Evolutionary conservation across 2,329 filamentous ascomycete genomes (phyloP).

Genomic region (Curvularia verruculosa): DNA sequence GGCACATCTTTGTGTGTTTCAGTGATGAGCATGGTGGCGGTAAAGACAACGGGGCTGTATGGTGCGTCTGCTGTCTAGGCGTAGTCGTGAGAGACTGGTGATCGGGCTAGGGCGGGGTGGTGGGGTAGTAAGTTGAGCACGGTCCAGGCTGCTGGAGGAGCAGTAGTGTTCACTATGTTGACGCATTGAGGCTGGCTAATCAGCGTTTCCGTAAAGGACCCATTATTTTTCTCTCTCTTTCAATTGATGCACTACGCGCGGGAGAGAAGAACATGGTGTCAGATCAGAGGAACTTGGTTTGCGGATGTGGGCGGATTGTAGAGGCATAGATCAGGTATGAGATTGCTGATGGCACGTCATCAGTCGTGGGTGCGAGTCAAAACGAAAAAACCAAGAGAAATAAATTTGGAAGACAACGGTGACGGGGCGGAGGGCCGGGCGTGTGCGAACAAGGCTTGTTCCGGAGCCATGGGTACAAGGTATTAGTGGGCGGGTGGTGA

Average conservation of each 20-base stretch:
- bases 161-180: background rate
- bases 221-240: background rate
- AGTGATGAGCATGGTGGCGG: constrained; percentile 60
- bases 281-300: background rate
- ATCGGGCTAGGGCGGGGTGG: constrained; percentile 21
- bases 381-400: background rate
- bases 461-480: constrained; percentile 3
- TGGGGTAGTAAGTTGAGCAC: constrained; percentile 21
- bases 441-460: constrained; percentile 9
- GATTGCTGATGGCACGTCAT: background rate
- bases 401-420: background rate
- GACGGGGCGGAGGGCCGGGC: constrained; percentile 1
- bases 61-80: constrained; percentile 6
- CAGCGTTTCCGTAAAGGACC: background rate
- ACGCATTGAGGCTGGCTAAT: background rate
- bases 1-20: constrained; percentile 65
- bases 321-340: background rate
- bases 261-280: background rate
- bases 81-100: constrained; percentile 2
- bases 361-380: too few species aligned
- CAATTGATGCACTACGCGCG: background rate
- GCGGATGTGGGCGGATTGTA: background rate
- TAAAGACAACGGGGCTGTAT: background rate
- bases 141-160: constrained; percentile 13
- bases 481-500: too few species aligned